phyloP scores from a whole-genome alignment of 148 eudicot genomes.

The Camellia granthamiana region DNA sequence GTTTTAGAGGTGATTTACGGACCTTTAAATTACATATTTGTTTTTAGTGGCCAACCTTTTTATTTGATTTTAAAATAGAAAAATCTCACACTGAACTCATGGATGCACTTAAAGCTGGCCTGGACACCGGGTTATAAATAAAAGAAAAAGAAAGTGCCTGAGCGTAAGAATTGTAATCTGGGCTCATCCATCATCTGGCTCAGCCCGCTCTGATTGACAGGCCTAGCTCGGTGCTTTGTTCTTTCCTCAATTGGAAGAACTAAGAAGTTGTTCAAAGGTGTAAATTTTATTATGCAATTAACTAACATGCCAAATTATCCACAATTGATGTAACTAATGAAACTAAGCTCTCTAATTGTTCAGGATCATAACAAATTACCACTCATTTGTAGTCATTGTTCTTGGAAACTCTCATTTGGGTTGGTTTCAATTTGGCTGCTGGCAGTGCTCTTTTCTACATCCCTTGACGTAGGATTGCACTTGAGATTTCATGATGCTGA shows the following conservation, averaged over 20 bases:
- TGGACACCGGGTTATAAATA: too few species aligned
- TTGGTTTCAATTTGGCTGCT: too few species aligned
- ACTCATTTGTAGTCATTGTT: too few species aligned
- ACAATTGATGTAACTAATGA: neutral
- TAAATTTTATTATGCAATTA: neutral
- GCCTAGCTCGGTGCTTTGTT: too few species aligned
- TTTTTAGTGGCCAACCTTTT: neutral
- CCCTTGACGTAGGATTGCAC: neutral
- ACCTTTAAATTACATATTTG: neutral
- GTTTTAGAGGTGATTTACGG: slow-evolving; percentile 7
- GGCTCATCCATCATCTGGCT: too few species aligned
- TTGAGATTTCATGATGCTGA: neutral
- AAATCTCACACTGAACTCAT: neutral
- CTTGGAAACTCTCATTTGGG: too few species aligned
- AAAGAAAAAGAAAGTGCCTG: too few species aligned
- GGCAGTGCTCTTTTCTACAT: neutral
- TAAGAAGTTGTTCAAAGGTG: neutral
- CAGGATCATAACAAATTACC: neutral
- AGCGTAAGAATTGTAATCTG: too few species aligned
- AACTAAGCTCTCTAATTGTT: neutral
- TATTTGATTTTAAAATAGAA: neutral
- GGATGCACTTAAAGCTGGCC: too few species aligned
- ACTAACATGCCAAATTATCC: neutral
- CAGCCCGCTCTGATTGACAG: too few species aligned
- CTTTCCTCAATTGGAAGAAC: too few species aligned